Evolutionary conservation across 257 asterid species (phyloP).

Genomic region (Nicotiana attenuata): DNA sequence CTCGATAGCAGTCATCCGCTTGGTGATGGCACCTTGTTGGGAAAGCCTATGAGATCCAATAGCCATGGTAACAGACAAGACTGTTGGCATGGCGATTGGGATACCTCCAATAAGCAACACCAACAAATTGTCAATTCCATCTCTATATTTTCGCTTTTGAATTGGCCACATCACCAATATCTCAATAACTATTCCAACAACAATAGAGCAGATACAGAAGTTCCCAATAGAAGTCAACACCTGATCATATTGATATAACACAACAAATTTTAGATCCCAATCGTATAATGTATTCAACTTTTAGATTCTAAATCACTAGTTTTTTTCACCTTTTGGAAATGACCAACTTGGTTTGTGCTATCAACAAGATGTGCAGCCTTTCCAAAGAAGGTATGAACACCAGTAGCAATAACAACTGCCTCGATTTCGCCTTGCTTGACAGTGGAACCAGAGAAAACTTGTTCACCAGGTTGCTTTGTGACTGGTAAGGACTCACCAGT

Average conservation of each 20-base stretch:
- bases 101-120: constrained; percentile 85
- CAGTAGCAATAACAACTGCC: constrained; percentile 80
- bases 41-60: constrained; percentile 84
- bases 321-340: constrained; percentile 65
- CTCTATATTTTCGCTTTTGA: constrained; percentile 57
- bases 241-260: constrained; percentile 23
- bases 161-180: constrained; percentile 71
- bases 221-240: constrained; percentile 76
- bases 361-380: constrained; percentile 91
- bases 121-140: constrained; percentile 65
- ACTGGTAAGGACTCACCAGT: constrained; percentile 83
- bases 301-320: background rate
- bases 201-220: constrained; percentile 76
- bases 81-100: constrained; percentile 93
- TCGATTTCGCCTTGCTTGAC: constrained; percentile 89
- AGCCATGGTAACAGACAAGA: constrained; percentile 82
- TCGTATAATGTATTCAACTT: background rate
- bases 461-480: constrained; percentile 50
- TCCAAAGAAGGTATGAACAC: constrained; percentile 78
- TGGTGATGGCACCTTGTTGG: constrained; percentile 82
- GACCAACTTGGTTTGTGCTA: constrained; percentile 71
- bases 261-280: background rate
- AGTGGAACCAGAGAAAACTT: constrained; percentile 78
- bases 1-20: constrained; percentile 90
- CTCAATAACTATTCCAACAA: constrained; percentile 56